Percentiles rank a stretch among this genome's conserved stretches.
These are phyloP conservation scores for Magnusiomyces magnusii DNA, from an alignment of 1,139 yeast genomes.

Conservation along the genomic window DNA sequence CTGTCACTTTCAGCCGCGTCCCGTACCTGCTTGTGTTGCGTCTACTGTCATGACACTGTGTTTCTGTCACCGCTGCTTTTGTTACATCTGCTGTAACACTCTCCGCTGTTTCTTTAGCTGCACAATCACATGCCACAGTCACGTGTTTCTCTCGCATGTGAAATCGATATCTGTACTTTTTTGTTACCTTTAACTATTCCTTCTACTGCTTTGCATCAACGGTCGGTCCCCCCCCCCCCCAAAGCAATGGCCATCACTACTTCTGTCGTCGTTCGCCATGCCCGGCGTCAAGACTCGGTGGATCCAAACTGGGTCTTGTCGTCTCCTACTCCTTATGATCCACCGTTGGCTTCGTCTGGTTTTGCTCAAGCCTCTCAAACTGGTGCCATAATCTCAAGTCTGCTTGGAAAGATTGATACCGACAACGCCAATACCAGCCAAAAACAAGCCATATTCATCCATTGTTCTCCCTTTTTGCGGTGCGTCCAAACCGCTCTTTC, in stretches of 20 bases:
- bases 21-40: too few relatives aligned
- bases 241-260: slow-evolving; percentile 13
- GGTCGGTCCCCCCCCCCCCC: too few relatives aligned
- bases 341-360: slow-evolving; percentile 33
- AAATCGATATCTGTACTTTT: too few relatives aligned
- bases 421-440: not conserved
- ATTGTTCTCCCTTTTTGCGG: slow-evolving; percentile 36
- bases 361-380: slow-evolving; percentile 20
- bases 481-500: slow-evolving; percentile 34
- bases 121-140: too few relatives aligned
- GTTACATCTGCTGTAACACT: too few relatives aligned
- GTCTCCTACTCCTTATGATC: slow-evolving; percentile 35
- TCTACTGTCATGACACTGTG: too few relatives aligned
- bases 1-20: too few relatives aligned
- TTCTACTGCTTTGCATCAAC: too few relatives aligned
- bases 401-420: too few relatives aligned
- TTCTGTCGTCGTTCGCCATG: slow-evolving; percentile 33
- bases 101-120: too few relatives aligned
- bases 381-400: not conserved
- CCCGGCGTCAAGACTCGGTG: slow-evolving; percentile 30
- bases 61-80: too few relatives aligned
- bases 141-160: too few relatives aligned
- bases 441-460: slow-evolving; percentile 27
- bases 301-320: slow-evolving; percentile 29
- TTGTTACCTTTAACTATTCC: not conserved